phyloP scores from a whole-genome alignment of 2,329 filamentous ascomycete genomes.

The Aschersonia sp. region DNA sequence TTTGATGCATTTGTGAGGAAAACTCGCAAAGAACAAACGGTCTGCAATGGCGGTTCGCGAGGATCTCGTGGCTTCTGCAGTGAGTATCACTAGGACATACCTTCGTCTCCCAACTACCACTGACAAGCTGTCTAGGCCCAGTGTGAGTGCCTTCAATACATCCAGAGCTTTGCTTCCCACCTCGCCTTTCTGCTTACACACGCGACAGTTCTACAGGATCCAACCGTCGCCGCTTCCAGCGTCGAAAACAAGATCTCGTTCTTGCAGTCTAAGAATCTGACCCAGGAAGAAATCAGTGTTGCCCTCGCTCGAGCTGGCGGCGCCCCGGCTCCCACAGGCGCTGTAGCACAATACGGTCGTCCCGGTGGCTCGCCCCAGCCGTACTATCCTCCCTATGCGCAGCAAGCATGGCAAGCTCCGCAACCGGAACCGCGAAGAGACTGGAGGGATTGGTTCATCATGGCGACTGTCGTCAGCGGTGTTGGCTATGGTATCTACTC shows the following conservation, averaged over 20 bases:
- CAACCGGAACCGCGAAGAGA: constrained; percentile 61
- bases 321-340: constrained; percentile 27
- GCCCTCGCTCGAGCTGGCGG: constrained; percentile 65
- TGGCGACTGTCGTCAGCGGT: constrained; percentile 88
- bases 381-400: constrained; percentile 33
- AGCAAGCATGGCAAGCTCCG: constrained; percentile 43
- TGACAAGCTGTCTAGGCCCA: constrained; percentile 17
- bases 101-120: neutral
- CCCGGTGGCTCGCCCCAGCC: constrained; percentile 26
- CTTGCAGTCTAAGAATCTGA: constrained; percentile 91
- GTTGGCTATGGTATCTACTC: constrained; percentile 81
- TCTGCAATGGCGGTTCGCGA: constrained; percentile 71
- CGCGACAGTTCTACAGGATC: constrained; percentile 72
- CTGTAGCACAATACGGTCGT: constrained; percentile 28
- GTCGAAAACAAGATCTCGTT: constrained; percentile 88
- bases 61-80: constrained; percentile 77
- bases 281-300: constrained; percentile 82
- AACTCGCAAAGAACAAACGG: constrained; percentile 7
- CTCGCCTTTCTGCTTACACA: neutral
- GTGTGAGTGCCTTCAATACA: constrained; percentile 19
- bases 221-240: constrained; percentile 78
- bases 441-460: constrained; percentile 99
- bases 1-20: neutral
- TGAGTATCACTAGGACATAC: constrained; percentile 21
- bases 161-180: neutral